Evolutionary conservation across 345 rosid genomes (phyloP).

Genomic region (Excoecaria agallocha): DNA sequence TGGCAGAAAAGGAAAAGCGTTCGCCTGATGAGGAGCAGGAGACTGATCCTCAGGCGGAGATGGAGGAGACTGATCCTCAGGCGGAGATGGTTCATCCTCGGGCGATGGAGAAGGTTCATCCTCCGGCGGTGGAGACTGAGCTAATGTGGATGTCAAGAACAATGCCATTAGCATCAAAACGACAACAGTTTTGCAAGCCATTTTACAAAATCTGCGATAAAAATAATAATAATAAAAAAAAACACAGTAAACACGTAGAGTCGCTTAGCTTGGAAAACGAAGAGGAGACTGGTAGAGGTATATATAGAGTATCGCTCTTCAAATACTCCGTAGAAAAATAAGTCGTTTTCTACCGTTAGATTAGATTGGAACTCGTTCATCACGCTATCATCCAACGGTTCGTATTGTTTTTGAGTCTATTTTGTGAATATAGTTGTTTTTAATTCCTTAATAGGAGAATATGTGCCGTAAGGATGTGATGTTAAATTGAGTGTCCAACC

Average conservation of each 20-base stretch:
- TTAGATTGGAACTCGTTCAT: neutral
- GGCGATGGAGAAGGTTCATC: too few relatives aligned
- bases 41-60: too few relatives aligned
- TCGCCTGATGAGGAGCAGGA: too few relatives aligned
- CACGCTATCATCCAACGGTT: neutral
- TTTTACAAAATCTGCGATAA: neutral
- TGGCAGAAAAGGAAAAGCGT: too few relatives aligned
- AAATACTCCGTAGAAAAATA: neutral
- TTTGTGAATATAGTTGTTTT: neutral
- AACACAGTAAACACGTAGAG: too few relatives aligned
- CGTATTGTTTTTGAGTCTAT: neutral
- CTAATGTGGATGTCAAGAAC: slow-evolving; percentile 9
- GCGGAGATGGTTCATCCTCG: too few relatives aligned
- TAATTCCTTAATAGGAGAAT: too few relatives aligned
- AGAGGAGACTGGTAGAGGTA: neutral
- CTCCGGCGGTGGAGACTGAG: slow-evolving; percentile 23
- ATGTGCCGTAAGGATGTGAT: too few relatives aligned
- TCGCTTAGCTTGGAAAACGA: neutral
- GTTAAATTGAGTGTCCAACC: too few relatives aligned
- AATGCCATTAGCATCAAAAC: slow-evolving; percentile 9
- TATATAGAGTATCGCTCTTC: neutral
- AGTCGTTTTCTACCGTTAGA: neutral
- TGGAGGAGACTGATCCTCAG: slow-evolving; percentile 9
- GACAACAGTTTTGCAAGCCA: slow-evolving; percentile 2
- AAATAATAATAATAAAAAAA: too few relatives aligned